Percentiles rank a stretch among this genome's conserved stretches.
Evolutionary conservation across 441 rosid species (phyloP).

Genomic region (Arabidopsis lyrata): DNA sequence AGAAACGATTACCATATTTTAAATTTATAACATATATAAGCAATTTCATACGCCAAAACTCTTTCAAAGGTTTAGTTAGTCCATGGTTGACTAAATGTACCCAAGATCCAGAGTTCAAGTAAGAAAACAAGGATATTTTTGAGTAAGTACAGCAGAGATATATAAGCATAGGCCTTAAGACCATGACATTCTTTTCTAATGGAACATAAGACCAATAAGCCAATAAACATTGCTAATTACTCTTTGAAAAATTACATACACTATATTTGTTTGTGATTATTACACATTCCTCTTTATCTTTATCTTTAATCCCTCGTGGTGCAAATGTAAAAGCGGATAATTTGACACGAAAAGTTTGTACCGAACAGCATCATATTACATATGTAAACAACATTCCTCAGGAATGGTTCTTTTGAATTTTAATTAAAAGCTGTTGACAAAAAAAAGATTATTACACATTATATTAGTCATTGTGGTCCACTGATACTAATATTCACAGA

Average conservation of each 20-base stretch:
- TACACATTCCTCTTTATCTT: too few species aligned
- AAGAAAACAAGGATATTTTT: too few species aligned
- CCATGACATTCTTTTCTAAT: too few species aligned
- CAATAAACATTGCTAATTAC: too few species aligned
- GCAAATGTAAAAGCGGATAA: too few species aligned
- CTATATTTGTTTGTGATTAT: not conserved
- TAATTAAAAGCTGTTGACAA: too few species aligned
- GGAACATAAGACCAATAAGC: not conserved
- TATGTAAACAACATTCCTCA: too few species aligned
- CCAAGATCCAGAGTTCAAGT: not conserved
- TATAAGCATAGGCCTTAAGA: not conserved
- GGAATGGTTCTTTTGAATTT: too few species aligned
- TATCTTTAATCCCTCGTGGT: too few species aligned
- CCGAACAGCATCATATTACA: too few species aligned
- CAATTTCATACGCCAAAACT: not conserved
- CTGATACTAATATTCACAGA: conserved; percentile 39
- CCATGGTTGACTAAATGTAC: not conserved
- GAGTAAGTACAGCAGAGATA: not conserved
- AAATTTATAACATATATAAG: not conserved
- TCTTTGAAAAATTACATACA: not conserved
- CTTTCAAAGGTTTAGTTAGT: not conserved
- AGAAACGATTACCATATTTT: not conserved
- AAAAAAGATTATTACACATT: not conserved
- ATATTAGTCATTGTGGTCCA: not conserved
- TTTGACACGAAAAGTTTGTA: too few species aligned